Conservation (phyloP, 108 stramenopile species). For the Nitzschia sp. region DNA sequence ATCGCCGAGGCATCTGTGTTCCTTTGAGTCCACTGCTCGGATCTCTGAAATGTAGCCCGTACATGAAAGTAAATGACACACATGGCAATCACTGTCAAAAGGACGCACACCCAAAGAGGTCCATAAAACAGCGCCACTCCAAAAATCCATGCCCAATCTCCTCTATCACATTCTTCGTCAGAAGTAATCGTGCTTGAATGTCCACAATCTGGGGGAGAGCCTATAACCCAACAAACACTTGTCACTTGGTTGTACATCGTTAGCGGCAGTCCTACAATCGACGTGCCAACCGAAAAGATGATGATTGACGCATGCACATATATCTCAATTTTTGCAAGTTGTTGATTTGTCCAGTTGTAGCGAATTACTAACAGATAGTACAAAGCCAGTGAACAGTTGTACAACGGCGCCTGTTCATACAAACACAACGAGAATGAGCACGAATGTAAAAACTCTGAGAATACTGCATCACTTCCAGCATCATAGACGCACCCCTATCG, state of each 20-base stretch:
- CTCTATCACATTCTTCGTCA: conserved; percentile 35
- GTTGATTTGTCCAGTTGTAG: conserved; percentile 33
- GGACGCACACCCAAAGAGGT: conserved; percentile 37
- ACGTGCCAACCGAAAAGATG: conserved; percentile 30
- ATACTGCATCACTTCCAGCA: too few species aligned
- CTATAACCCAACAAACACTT: conserved; percentile 38
- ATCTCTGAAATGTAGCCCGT: conserved; percentile 3
- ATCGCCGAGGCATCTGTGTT: not conserved
- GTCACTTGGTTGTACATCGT: conserved; percentile 35
- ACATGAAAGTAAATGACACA: conserved; percentile 20
- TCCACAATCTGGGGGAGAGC: conserved; percentile 33
- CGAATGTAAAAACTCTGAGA: too few species aligned
- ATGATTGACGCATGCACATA: conserved; percentile 26
- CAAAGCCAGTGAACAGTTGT: conserved; percentile 41
- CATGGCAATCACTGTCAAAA: conserved; percentile 26
- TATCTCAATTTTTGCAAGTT: conserved; percentile 19
- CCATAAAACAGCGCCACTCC: conserved; percentile 39
- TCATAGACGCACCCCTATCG: conserved; percentile 23
- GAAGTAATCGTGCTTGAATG: conserved; percentile 3
- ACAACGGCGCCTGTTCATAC: conserved; percentile 24
- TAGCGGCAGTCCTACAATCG: conserved; percentile 23
- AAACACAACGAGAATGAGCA: not conserved
- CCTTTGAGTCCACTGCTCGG: not conserved
- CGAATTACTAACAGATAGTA: conserved; percentile 48
- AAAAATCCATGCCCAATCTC: conserved; percentile 35